Base-by-base conservation (phyloP, 495 filamentous ascomycete genomes). In the Penicillium coffeae region DNA sequence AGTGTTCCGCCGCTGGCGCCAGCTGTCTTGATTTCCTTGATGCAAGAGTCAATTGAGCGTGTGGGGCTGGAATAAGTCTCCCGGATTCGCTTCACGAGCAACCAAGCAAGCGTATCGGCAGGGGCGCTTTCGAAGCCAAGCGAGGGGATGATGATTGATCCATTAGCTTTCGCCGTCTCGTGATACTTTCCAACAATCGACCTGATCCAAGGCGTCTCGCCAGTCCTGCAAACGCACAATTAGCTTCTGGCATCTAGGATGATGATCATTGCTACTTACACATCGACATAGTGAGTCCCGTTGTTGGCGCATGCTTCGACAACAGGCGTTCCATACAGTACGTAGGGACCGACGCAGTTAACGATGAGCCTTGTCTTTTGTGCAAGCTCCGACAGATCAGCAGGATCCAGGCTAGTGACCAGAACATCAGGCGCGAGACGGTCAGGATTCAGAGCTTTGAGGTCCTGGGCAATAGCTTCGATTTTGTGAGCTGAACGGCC, bases 251-350 rank as follows among this genome's bases (percentile, higher is more conserved):
- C 2, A 37, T 15, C n/a, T n/a, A n/a, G n/a, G n/a, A n/a, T n/a
- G n/a, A n/a, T n/a, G n/a, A n/a, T n/a, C n/a, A n/a, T n/a, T n/a
- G n/a, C 7, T 1, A 64, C 72, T 59, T 47, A 73, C 72, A 81
- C 81, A 71, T 96, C 92, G 36, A 97, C 72, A 63, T 96, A 96
- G 64, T 96, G 90, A 10, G 92, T 96, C 18, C 92, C 91, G 50
- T 82, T 83, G 40, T 81, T 77, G 22, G 88, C 89, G 63, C 92
- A 97, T n/a, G 91, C 90, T 54, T 87, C 84, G 45, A 97, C 82
- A 15, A 90, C 89, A 35, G 79, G 78, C 38, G 86, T 84, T 35
- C 92, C 90, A 56, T 94, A 85, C 22, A 80, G 58, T 58, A 81
- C 70, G 65, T 91, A 97, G 0, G 92, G 92, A 0, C 92, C 92